Percentiles rank a stretch among this genome's conserved stretches.
phyloP scores from a whole-genome alignment of 306 rosid genomes.

The Cicer pinnatifidum region DNA sequence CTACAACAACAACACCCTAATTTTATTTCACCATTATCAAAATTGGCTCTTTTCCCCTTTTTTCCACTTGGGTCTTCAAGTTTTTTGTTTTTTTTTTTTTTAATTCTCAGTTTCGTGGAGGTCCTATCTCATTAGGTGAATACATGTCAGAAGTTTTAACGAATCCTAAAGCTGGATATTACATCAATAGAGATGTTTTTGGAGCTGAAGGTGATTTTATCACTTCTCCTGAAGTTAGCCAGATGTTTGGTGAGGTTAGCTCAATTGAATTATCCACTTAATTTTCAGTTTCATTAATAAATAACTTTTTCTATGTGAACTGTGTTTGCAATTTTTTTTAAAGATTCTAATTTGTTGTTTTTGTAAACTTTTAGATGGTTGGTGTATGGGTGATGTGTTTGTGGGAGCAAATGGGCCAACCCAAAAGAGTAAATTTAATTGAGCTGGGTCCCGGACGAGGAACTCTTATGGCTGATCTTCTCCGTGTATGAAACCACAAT shows the following conservation, averaged over 20 bases:
- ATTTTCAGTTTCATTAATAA: neutral
- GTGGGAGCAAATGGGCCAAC: slow-evolving; percentile 99
- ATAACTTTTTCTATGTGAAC: too few relatives aligned
- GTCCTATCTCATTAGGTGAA: slow-evolving; percentile 94
- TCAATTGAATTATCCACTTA: slow-evolving; percentile 50
- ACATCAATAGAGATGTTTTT: slow-evolving; percentile 91
- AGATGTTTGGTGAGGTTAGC: slow-evolving; percentile 98
- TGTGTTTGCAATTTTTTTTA: slow-evolving; percentile 11
- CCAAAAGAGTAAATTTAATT: slow-evolving; percentile 63
- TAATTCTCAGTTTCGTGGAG: slow-evolving; percentile 86
- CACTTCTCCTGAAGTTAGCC: slow-evolving; percentile 98
- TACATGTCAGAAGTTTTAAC: slow-evolving; percentile 97
- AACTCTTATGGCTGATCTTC: slow-evolving; percentile 93
- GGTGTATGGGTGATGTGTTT: slow-evolving; percentile 97
- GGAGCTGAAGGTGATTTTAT: slow-evolving; percentile 93
- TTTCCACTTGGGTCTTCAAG: neutral
- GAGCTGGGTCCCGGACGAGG: slow-evolving; percentile 98
- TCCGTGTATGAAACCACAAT: slow-evolving; percentile 59
- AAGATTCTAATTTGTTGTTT: slow-evolving; percentile 37
- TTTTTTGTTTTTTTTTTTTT: neutral
- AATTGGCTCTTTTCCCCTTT: neutral
- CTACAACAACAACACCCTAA: neutral
- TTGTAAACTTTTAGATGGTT: slow-evolving; percentile 65
- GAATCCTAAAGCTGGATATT: slow-evolving; percentile 90
- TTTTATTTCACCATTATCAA: neutral